phyloP scores from a whole-genome alignment of 2,329 filamentous ascomycete species.

The Thielaviopsis punctulata region DNA sequence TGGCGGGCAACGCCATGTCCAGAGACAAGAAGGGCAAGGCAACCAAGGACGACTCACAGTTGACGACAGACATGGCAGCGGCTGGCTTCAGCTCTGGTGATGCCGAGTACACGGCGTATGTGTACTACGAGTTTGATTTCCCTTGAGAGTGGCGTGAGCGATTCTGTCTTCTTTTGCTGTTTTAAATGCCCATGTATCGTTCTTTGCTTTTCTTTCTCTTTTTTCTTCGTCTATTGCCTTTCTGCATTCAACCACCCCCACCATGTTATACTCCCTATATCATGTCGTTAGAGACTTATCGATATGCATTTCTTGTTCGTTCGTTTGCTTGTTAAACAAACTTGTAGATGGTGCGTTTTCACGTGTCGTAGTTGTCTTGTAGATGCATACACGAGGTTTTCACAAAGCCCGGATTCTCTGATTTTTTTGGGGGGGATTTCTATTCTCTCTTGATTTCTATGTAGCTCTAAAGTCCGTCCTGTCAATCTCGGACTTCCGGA shows the following conservation, averaged over 20 bases:
- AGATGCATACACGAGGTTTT: no score
- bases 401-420: no score
- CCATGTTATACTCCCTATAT: not conserved
- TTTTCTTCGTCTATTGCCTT: not conserved
- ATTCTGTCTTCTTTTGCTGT: not conserved
- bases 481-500: slow-evolving; percentile 8
- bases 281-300: not conserved
- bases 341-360: not conserved
- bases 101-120: slow-evolving; percentile 86
- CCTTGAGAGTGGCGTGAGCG: slow-evolving; percentile 19
- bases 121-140: slow-evolving; percentile 91
- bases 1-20: slow-evolving; percentile 86
- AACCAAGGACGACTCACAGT: slow-evolving; percentile 69
- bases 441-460: not conserved
- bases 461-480: not conserved
- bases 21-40: slow-evolving; percentile 86
- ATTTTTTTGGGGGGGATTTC: not conserved
- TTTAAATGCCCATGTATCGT: not conserved
- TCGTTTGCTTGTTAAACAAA: not conserved
- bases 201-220: not conserved
- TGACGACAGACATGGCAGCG: slow-evolving; percentile 70
- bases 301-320: not conserved
- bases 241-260: not conserved
- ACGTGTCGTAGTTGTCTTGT: not conserved
- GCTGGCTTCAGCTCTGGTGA: slow-evolving; percentile 51